phyloP scores from a whole-genome alignment of 2,329 filamentous ascomycete species.

The Orbilia oligospora region DNA sequence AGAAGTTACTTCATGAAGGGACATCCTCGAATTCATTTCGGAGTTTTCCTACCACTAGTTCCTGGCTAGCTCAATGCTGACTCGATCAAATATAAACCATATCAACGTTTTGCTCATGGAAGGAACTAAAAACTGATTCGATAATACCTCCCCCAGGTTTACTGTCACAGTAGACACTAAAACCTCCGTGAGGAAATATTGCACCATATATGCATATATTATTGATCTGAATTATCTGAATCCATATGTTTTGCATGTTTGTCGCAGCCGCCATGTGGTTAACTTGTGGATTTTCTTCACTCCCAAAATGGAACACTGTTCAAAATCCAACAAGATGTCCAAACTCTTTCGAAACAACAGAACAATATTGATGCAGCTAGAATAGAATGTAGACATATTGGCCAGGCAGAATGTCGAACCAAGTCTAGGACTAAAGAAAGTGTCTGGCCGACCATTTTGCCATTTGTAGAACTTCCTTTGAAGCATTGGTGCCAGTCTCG shows the following conservation, averaged over 20 bases:
- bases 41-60: conserved; percentile 2
- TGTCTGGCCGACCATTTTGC: not conserved
- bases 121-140: not conserved
- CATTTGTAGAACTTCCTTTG: not conserved
- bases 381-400: not conserved
- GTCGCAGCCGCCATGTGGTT: conserved; percentile 2
- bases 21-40: not conserved
- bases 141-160: not conserved
- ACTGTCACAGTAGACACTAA: too few species aligned
- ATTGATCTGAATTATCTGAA: not conserved
- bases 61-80: not conserved
- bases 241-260: not conserved
- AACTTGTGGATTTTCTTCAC: not conserved
- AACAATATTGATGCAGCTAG: not conserved
- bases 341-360: not conserved
- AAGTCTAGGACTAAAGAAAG: not conserved
- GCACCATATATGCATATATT: not conserved
- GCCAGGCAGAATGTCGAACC: not conserved
- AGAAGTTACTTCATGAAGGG: not conserved
- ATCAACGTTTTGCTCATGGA: not conserved
- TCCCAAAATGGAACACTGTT: not conserved
- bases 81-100: not conserved
- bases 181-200: not conserved
- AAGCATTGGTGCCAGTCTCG: not conserved
- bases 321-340: conserved; percentile 14